Percentiles rank a stretch among this genome's conserved stretches.
These are phyloP conservation scores for Amylostereum areolatum DNA, from an alignment of 1,284 basidiomycete species.

Conservation along the genomic window DNA sequence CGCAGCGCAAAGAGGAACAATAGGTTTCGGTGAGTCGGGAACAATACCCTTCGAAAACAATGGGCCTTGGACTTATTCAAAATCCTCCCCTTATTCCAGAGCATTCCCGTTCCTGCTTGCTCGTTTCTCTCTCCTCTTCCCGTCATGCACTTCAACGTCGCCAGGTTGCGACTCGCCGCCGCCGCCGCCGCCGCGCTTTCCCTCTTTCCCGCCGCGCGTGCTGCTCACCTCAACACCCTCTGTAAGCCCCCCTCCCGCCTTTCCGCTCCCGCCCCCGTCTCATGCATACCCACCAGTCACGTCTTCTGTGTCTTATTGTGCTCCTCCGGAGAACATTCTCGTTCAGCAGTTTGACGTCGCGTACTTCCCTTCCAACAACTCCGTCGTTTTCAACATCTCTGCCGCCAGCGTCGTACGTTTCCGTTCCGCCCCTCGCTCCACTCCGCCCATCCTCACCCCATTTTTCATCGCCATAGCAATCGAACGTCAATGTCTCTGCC, in stretches of 20 bases:
- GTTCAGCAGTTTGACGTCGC: slow-evolving; percentile 77
- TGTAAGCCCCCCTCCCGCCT: slow-evolving; percentile 36
- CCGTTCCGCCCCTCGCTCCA: background rate
- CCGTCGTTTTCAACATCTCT: slow-evolving; percentile 70
- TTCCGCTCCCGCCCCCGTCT: slow-evolving; percentile 8
- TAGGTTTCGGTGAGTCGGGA: too few relatives aligned
- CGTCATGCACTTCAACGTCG: slow-evolving; percentile 59
- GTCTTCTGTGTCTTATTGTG: slow-evolving; percentile 84
- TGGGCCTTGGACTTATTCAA: background rate
- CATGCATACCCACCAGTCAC: slow-evolving; percentile 47
- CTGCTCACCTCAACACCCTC: slow-evolving; percentile 46
- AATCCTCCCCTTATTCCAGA: slow-evolving; percentile 6
- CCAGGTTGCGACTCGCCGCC: slow-evolving; percentile 58
- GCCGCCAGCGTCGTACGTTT: slow-evolving; percentile 65
- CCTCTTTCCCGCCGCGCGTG: slow-evolving; percentile 27
- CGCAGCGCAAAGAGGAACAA: too few relatives aligned
- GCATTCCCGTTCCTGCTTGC: slow-evolving; percentile 3
- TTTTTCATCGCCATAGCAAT: slow-evolving; percentile 39
- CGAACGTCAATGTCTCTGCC: slow-evolving; percentile 74
- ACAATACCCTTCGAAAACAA: too few relatives aligned
- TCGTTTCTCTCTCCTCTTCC: slow-evolving; percentile 21
- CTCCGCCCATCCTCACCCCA: slow-evolving; percentile 23
- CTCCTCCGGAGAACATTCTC: slow-evolving; percentile 73
- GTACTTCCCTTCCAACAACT: slow-evolving; percentile 67
- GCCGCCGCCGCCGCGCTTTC: slow-evolving; percentile 36